Base-by-base conservation (phyloP, 768 basidiomycete species). In the Rhodocollybia butyracea region DNA sequence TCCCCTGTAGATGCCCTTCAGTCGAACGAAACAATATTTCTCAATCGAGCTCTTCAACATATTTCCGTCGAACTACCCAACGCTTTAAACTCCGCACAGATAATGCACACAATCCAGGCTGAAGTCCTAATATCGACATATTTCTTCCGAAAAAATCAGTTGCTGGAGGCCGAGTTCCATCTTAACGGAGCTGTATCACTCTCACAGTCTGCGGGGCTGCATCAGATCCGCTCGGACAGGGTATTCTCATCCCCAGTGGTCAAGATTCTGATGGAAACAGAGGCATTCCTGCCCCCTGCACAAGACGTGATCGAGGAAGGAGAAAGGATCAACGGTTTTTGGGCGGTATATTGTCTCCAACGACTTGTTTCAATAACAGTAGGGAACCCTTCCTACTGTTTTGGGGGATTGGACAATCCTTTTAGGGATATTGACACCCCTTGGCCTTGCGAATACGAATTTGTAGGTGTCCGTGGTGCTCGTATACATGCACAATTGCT, bases 111-210 rank as follows among this genome's bases (percentile, higher is more conserved):
- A 26, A 56, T 76, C 19, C 73, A 75, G 36, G 60, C 69, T 2
- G 69, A 78, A 27, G 63, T 80, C 2, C 64, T 81, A 21, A 63
- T 81, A 30, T 64, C 73, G 1, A 67, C 68, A 45, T 78, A 75
- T 57, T 74, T 79, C 61, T 74, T 75, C 54, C 65, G 68, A 34
- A 64, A 65, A 29, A 73, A 71, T 38, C 69, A 77, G n/a, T 51
- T 64, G 4, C 60, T 76, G 2, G 78, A 76, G 27, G 80, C 75
- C 8, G 69, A 68, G 47, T 77, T 76, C 54, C 66, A 67, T 47
- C 67, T 68, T 40, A 69, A 70, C 53, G 69, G 75, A 0, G 68
- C 76, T 26, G 66, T 70, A 59, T 60, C 64, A 1, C 46, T 76
- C 29, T 66, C 57, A 5, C 48, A 62, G 34, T 57, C 64, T 54